Evolutionary conservation across 2,329 filamentous ascomycete species (phyloP), one percentile per base, ranked within the genome.

Genomic region (Colletotrichum paranaense): DNA sequence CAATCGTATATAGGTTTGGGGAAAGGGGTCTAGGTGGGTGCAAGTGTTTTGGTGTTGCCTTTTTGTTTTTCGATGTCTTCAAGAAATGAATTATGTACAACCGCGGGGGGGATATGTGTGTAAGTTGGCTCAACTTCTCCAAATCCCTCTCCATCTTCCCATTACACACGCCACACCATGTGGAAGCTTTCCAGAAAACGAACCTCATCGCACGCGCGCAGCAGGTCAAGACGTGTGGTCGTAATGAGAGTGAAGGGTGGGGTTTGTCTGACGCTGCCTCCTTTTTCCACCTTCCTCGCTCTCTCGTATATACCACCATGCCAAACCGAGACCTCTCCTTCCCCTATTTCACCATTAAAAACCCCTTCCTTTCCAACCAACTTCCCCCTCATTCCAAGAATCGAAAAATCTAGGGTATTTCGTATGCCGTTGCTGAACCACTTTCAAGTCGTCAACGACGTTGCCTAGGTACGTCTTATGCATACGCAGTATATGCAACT

Each of bases 31-130:
- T 12, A 28, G 3, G 22, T 6, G 19, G 22, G 26, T 68, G 42
- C 22, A n/a, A 42, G 28, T 66, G 19, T 24, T 53, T 59, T 28
- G 65, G 26, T 19, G 16, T 14, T 63, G 16, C 24, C 28, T 26
- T 14, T 58, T 55, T 59, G 46, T 42, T 55, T 59, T 53, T 42
- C n/a, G 8, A 26, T 56, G 65, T 63, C 38, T 24, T 49, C 14
- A 52, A 57, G 58, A 74, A 74, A 63, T 63, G 62, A 68, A 74
- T 64, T 74, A 74, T 74, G 24, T 74, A 74, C 72, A 72, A 9
- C 62, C 56, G 65, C 38, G 55, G 58, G 12, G 46, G 22, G 57
- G 19, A 52, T 19, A 32, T 53, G 30, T 52, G 65, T 53, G 42
- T n/a, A n/a, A n/a, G 42, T 49, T 49, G 42, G 42, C 42, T 6